Conservation (phyloP, 305 asterid species). For the Fraxinus nigra region DNA sequence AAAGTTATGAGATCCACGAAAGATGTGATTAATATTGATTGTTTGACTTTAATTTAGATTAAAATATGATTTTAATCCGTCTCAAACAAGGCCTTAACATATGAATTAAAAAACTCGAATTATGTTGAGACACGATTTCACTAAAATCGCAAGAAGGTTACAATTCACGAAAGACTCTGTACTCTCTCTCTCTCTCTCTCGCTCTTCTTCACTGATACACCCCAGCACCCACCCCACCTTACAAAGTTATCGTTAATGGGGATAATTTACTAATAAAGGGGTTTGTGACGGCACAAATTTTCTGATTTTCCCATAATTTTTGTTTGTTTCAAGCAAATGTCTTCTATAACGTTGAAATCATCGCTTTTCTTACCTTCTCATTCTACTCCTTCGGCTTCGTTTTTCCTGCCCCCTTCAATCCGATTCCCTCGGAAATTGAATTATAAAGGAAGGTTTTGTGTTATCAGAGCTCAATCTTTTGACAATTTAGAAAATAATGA, state of each 20-base stretch:
- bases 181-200: neutral
- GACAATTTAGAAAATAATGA: conserved; percentile 22
- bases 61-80: too few species aligned
- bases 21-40: too few species aligned
- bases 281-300: conserved; percentile 12
- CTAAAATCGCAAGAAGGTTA: neutral
- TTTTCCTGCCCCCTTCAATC: conserved; percentile 30
- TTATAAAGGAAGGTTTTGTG: conserved; percentile 38
- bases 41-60: too few species aligned
- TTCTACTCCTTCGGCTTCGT: conserved; percentile 33
- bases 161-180: neutral
- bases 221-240: neutral
- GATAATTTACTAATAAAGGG: conserved; percentile 21
- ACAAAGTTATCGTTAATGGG: conserved; percentile 34
- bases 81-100: too few species aligned
- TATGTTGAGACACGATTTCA: neutral
- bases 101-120: too few species aligned
- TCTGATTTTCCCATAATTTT: neutral
- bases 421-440: conserved; percentile 38
- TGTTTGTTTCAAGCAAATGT: conserved; percentile 36
- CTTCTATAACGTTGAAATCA: conserved; percentile 55
- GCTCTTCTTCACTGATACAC: neutral
- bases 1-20: too few species aligned
- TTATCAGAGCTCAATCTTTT: conserved; percentile 45
- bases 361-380: conserved; percentile 40